These are phyloP conservation scores for Saccharomycopsis sp. DNA, from an alignment of 805 yeast genomes.

Conservation along the genomic window DNA sequence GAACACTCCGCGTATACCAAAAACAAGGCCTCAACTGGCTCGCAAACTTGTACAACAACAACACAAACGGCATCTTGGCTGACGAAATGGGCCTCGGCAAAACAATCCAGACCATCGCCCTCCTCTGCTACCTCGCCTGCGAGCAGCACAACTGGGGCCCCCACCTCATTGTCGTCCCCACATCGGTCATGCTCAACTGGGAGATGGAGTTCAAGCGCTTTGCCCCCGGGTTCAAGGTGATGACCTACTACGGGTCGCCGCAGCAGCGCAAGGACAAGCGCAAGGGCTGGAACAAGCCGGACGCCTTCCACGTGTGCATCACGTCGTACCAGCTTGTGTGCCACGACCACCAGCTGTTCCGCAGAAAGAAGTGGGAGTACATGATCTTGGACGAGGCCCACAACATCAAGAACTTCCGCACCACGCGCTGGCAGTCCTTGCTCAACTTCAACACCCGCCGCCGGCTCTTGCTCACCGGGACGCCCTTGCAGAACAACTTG, in stretches of 20 bases:
- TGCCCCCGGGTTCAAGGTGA: conserved; percentile 94
- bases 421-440: conserved; percentile 95
- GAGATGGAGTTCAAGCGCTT: conserved; percentile 98
- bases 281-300: conserved; percentile 95
- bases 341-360: conserved; percentile 91
- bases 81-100: conserved; percentile 99
- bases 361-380: conserved; percentile 89
- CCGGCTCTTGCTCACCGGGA: conserved; percentile 85
- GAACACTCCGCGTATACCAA: conserved; percentile 82
- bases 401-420: conserved; percentile 91
- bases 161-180: conserved; percentile 92
- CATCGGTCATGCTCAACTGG: conserved; percentile 97
- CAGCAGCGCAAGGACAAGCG: conserved; percentile 94
- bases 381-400: conserved; percentile 98
- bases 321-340: conserved; percentile 97
- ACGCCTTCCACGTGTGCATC: conserved; percentile 92
- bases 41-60: conserved; percentile 84
- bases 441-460: conserved; percentile 89
- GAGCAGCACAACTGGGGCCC: conserved; percentile 97
- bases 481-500: conserved; percentile 91
- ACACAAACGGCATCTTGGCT: conserved; percentile 94
- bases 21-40: conserved; percentile 97
- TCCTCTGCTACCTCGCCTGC: conserved; percentile 83
- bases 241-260: conserved; percentile 95
- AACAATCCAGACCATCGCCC: conserved; percentile 90